A percentile compares a stretch with the other conserved stretches of the same genome.
Conservation (phyloP, 2,329 filamentous ascomycete species). For the Colletotrichum echinochloae region DNA sequence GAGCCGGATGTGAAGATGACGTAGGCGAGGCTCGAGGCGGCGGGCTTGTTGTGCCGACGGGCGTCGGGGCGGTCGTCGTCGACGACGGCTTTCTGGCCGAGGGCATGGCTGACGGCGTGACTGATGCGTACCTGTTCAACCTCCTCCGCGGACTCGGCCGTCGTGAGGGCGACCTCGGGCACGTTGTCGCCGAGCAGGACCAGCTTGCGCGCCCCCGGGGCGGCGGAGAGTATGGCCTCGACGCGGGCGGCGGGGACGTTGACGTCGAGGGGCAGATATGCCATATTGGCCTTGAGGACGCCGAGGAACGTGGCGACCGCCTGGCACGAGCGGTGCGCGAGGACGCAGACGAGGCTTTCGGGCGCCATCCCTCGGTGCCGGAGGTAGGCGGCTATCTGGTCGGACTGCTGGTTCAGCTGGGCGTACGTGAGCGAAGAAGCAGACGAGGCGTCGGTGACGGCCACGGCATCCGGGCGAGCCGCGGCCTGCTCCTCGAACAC, state of each 20-base stretch:
- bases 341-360: conserved; percentile 42
- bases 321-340: conserved; percentile 43
- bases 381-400: conserved; percentile 42
- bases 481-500: conserved; percentile 42
- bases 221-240: conserved; percentile 32
- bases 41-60: background rate
- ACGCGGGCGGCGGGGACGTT: conserved; percentile 34
- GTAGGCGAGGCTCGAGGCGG: conserved; percentile 41
- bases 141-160: background rate
- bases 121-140: conserved; percentile 4
- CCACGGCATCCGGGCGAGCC: conserved; percentile 27
- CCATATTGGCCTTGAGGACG: conserved; percentile 42
- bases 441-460: conserved; percentile 42
- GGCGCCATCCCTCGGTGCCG: background rate
- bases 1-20: conserved; percentile 66
- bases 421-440: conserved; percentile 43
- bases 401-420: conserved; percentile 42
- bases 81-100: background rate
- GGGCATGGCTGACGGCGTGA: background rate
- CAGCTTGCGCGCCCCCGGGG: conserved; percentile 14
- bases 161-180: background rate
- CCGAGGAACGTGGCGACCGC: conserved; percentile 36
- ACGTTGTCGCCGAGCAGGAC: conserved; percentile 17
- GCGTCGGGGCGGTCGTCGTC: no score
- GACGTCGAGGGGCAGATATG: conserved; percentile 42